Base-by-base conservation (phyloP, 768 basidiomycete species). In the Cantharellus cinnabarinus region DNA sequence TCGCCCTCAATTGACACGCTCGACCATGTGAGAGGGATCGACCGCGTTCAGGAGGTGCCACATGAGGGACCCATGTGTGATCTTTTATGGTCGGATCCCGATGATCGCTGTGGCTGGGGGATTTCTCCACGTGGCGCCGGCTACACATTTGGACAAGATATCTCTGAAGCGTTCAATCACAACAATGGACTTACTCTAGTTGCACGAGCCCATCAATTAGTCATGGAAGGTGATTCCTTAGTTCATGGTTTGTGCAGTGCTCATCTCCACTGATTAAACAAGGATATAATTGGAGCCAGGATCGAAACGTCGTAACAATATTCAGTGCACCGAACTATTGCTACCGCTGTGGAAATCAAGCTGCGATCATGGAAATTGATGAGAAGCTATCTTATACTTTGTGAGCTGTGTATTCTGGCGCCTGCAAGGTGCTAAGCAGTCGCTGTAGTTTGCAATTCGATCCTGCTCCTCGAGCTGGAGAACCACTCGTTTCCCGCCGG, bases 1-100 rank as follows among this genome's bases (percentile, higher is more conserved):
- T 98, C 93, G 58, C 95, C 95, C 20, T 98, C 95, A 62, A 98
- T 98, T 71, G 94, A 99, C 74, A 98, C 95, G 64, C 85, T 99
- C 64, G 95, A 99, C 76, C 95, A 99, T 68, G 94, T 99, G 63
- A 89, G 95, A 63, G 84, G 89, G 55, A 97, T 99, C 68, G 95
- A 99, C 75, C 86, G 95, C 59, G 90, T 97, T 65, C 95, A 99
- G 72, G 95, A 99, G 69, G 95, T 99, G 2, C 95, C 95, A 3
- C 95, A 99, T 71, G 95, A 99, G 74, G 95, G 95, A 2, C 95
- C 95, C 20, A 99, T 99, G 95, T 99, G 95, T 68, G 95, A 99
- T 72, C 76, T 99, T 59, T 79, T 99, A 62, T 99, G 95, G 95
- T 97, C 93, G 57, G 95, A 99, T 71, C 95, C 95, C 41, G 95